Evolutionary conservation across 2,329 filamentous ascomycete genomes (phyloP), one percentile per base, ranked within the genome.

Genomic region (Thermoascus crustaceus): DNA sequence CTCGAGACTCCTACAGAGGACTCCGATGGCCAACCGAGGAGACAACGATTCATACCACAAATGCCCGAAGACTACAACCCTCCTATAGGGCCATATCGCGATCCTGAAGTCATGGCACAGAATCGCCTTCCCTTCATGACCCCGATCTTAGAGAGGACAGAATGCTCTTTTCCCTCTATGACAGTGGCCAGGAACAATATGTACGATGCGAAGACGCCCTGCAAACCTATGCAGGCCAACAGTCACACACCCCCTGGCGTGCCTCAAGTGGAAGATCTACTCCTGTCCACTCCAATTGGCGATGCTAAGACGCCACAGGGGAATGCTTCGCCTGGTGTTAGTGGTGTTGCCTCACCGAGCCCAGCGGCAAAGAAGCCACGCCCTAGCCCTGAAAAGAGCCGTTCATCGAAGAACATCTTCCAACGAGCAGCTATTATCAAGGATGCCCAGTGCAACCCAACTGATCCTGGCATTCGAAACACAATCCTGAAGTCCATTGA

Each of bases 61-160:
- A 52, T 94, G 85, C 87, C 87, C 0, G 85, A 94, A 54, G 85
- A 93, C 58, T 94, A 87, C 57, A 78, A 88, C 47, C 77, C 85
- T 29, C 82, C 85, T 11, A 82, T 75, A 38, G 75, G 80, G 31
- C 83, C 85, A 39, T 94, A 82, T 70, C 80, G 87, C 54, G 84
- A 94, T 60, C 77, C 85, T 53, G 74, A 67, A 22, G 75, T 87
- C 57, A 72, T 81, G 59, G 86, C 87, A 40, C 93, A 95, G 53
- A 94, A 88, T 61, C 81, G 88, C 36, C 70, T 96, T 7, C 91
- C 89, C 3, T 98, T 96, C 58, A 96, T 98, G 91, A 98, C 91
- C 0, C 91, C 91, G 1, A 98, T 98, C 46, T 89, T 91, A 1
- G 91, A 98, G 60, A 80, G 86, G 50, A 98, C 91, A 0, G 91